These are phyloP conservation scores for Physaria fendleri DNA, from an alignment of 345 rosid genomes.

Conservation along the genomic window DNA sequence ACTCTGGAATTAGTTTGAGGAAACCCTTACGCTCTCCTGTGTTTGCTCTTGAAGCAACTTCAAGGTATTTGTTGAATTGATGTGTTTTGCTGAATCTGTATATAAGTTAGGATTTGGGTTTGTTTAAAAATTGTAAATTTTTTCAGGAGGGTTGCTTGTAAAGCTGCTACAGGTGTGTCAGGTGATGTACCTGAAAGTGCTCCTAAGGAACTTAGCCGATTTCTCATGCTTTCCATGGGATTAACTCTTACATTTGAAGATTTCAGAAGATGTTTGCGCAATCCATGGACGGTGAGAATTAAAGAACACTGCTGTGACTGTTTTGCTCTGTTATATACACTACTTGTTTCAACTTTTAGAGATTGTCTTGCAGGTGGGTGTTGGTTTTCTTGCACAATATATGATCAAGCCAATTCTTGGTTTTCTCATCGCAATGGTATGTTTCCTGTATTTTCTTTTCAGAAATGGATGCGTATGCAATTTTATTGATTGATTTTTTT, in stretches of 20 bases:
- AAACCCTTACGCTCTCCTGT: constrained; percentile 24
- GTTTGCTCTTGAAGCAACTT: constrained; percentile 35
- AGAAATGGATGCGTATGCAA: not conserved
- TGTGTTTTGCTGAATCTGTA: not conserved
- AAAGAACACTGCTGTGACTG: not conserved
- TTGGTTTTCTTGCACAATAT: constrained; percentile 89
- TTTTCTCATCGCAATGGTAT: constrained; percentile 75
- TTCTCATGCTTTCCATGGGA: constrained; percentile 99
- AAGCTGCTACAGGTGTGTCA: constrained; percentile 55
- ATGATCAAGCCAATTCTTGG: constrained; percentile 86
- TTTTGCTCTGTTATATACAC: not conserved
- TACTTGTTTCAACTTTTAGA: not conserved
- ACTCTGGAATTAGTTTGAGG: constrained; percentile 31
- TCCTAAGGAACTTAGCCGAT: constrained; percentile 57
- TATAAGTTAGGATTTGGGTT: not conserved
- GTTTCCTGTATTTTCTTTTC: not conserved
- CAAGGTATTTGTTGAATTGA: constrained; percentile 38
- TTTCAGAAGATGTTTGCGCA: constrained; percentile 80
- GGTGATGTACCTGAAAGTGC: constrained; percentile 52
- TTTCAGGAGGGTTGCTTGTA: constrained; percentile 48
- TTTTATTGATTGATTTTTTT: not conserved
- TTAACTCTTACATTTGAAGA: constrained; percentile 87
- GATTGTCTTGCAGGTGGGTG: constrained; percentile 70
- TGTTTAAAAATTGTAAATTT: not conserved
- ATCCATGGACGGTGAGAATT: constrained; percentile 91